Base-by-base conservation (phyloP, 768 basidiomycete genomes). In the Neoboletus magnificus region DNA sequence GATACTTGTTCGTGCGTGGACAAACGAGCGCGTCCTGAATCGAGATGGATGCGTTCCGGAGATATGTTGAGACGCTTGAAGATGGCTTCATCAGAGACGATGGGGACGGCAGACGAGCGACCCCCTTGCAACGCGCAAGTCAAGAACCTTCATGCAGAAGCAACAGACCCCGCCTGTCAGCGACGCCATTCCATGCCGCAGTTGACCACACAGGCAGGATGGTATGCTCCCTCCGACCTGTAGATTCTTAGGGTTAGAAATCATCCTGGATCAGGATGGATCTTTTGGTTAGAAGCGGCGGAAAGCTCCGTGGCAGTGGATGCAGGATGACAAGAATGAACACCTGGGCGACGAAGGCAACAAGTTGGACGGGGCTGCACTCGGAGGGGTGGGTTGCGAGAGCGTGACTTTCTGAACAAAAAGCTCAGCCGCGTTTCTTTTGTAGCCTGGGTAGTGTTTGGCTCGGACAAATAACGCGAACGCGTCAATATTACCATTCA, bases 211-310 rank as follows among this genome's bases (percentile, higher is more conserved):
- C 60, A 64, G 62, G 62, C 62, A 52, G 53, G 56, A 64, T 56
- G 60, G 44, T 47, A 55, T 62, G 62, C 56, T 71, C 71, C 72
- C 55, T 52, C 53, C 60, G 62, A 68, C 72, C 75, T 65, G 64
- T 63, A 64, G 57, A 66, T 63, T 67, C 75, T 78, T 84, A 83
- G 81, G 83, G 83, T 84, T 84, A 83, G 80, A 79, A 75, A 70
- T 71, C 80, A 79, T 79, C 72, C 66, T 62, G 29, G 48, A 65
- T 66, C 62, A 68, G 67, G 76, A 77, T 72, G 77, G 74, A 77
- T 69, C 71, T 79, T 80, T 77, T 82, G 80, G 79, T 77, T 79
- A 73, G 67, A 72, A 74, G 57, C 58, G 69, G 67, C 62, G 62
- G 65, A 50, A 60, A 58, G 61, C 55, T 62, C 57, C 54, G 59